Conservation (phyloP, 2,329 filamentous ascomycete species). For the Leptodontidium sp. region DNA sequence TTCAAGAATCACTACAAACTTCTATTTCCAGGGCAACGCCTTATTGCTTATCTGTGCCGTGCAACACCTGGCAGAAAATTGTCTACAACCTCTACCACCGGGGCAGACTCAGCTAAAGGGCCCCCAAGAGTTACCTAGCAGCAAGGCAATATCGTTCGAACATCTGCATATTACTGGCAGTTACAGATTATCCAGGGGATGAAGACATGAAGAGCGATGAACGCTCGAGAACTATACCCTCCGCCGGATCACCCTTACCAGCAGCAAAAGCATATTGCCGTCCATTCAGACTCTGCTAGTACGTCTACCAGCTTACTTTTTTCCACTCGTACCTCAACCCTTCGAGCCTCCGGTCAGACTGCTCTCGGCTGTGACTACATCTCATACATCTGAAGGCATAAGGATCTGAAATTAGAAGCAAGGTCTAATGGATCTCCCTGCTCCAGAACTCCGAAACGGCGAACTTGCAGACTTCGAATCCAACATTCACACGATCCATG, state of each 20-base stretch:
- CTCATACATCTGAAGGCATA: conserved; percentile 16
- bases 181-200: conserved; percentile 11
- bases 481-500: conserved; percentile 31
- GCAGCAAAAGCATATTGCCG: conserved; percentile 26
- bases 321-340: neutral
- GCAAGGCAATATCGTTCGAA: conserved; percentile 10
- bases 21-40: neutral
- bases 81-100: neutral
- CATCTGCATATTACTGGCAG: conserved; percentile 21
- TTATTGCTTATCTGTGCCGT: conserved; percentile 17
- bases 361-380: conserved; percentile 19
- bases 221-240: conserved; percentile 31
- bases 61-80: neutral
- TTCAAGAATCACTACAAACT: conserved; percentile 2
- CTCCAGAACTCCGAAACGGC: conserved; percentile 20
- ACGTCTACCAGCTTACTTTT: conserved; percentile 19
- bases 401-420: conserved; percentile 17
- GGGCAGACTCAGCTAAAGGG: neutral
- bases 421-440: conserved; percentile 17
- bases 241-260: conserved; percentile 23
- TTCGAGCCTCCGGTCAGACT: conserved; percentile 16
- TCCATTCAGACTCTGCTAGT: conserved; percentile 36
- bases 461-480: conserved; percentile 19
- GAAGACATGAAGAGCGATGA: conserved; percentile 37
- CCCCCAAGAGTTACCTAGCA: conserved; percentile 4